Percentiles rank a stretch among this genome's conserved stretches.
These are phyloP conservation scores for Aspergillus texensis DNA, from an alignment of 2,329 filamentous ascomycete genomes.

Conservation along the genomic window DNA sequence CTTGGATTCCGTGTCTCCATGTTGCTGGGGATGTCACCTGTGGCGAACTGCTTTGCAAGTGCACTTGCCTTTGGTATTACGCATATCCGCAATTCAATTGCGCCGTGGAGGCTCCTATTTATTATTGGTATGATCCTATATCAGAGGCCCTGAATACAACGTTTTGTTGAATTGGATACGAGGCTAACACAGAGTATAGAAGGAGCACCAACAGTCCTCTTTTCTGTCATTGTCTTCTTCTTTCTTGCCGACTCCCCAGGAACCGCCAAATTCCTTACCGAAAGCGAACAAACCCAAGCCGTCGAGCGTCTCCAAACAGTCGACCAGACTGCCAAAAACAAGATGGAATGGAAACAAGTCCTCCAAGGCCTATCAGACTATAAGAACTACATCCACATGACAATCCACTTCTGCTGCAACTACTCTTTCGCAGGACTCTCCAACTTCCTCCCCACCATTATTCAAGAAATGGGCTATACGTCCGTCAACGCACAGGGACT, in stretches of 20 bases:
- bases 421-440: conserved; percentile 43
- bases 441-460: conserved; percentile 47
- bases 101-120: conserved; percentile 51
- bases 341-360: conserved; percentile 37
- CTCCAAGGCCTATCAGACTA: conserved; percentile 39
- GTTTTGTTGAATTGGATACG: rapidly evolving
- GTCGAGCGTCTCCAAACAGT: conserved; percentile 48
- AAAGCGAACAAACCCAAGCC: conserved; percentile 52
- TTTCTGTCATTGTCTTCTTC: conserved; percentile 46
- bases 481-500: conserved; percentile 46
- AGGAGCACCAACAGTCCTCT: conserved; percentile 47
- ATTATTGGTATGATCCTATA: conserved; percentile 38
- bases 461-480: conserved; percentile 45
- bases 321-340: conserved; percentile 30
- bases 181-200: conserved; percentile 11
- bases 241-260: conserved; percentile 50
- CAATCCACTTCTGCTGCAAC: conserved; percentile 45
- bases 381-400: conserved; percentile 40
- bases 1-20: conserved; percentile 53
- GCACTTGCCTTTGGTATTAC: conserved; percentile 45
- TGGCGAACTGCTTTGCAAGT: conserved; percentile 44
- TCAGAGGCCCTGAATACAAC: too few relatives aligned
- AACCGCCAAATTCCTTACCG: conserved; percentile 45
- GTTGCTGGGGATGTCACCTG: conserved; percentile 45
- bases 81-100: conserved; percentile 24